Evolutionary conservation across 1,284 basidiomycete genomes (phyloP).

Genomic region (Agroathelia rolfsii): DNA sequence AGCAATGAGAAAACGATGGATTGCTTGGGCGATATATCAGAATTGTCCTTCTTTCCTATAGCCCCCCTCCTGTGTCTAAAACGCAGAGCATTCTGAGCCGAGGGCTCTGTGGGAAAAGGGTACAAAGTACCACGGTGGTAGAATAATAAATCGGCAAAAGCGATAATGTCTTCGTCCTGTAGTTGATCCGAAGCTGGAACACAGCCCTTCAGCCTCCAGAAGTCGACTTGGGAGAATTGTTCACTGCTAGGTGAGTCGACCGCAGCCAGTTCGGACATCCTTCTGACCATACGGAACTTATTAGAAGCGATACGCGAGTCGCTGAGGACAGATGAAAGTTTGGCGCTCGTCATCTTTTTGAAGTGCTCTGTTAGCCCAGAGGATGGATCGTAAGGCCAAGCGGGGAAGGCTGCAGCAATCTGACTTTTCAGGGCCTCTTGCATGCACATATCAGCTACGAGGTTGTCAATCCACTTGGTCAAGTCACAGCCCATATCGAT

Average conservation of each 20-base stretch:
- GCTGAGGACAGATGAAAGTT: slow-evolving; percentile 42
- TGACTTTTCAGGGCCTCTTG: slow-evolving; percentile 29
- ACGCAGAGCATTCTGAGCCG: slow-evolving; percentile 27
- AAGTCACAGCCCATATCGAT: slow-evolving; percentile 35
- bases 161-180: slow-evolving; percentile 55
- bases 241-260: slow-evolving; percentile 26
- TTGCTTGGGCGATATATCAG: slow-evolving; percentile 27
- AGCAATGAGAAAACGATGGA: slow-evolving; percentile 47
- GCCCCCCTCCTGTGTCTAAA: slow-evolving; percentile 26
- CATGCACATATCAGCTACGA: slow-evolving; percentile 33
- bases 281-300: slow-evolving; percentile 67
- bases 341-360: slow-evolving; percentile 32
- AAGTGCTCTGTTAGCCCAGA: slow-evolving; percentile 32
- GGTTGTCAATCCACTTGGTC: slow-evolving; percentile 53
- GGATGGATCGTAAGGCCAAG: slow-evolving; percentile 61
- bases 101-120: slow-evolving; percentile 45
- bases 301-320: slow-evolving; percentile 50
- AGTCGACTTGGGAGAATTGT: slow-evolving; percentile 50
- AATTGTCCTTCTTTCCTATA: slow-evolving; percentile 14
- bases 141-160: slow-evolving; percentile 69
- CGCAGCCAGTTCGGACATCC: slow-evolving; percentile 38
- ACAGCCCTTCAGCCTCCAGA: slow-evolving; percentile 75
- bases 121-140: slow-evolving; percentile 46
- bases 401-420: slow-evolving; percentile 48
- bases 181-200: slow-evolving; percentile 46